Conservation (phyloP, 805 yeast genomes). For the Kuraishia hungarica region DNA sequence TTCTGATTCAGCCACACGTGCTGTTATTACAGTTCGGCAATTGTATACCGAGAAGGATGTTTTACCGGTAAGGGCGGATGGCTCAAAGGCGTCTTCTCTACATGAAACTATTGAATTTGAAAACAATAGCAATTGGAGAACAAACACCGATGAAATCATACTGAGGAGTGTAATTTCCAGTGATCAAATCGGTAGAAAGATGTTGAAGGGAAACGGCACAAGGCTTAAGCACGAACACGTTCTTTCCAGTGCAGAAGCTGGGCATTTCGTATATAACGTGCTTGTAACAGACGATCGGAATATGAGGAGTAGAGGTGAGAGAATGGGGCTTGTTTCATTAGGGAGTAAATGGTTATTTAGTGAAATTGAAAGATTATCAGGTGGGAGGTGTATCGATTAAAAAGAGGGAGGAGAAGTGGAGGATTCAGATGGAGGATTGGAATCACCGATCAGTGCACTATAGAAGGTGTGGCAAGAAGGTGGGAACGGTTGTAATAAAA, state of each 20-base stretch:
- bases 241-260: constrained; percentile 26
- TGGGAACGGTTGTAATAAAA: not conserved
- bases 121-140: constrained; percentile 63
- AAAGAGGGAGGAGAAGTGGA: not conserved
- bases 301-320: constrained; percentile 58
- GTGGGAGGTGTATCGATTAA: constrained; percentile 46
- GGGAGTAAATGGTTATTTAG: constrained; percentile 55
- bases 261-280: constrained; percentile 45
- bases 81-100: constrained; percentile 56
- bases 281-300: constrained; percentile 68
- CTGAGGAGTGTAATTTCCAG: constrained; percentile 35
- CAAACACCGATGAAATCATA: constrained; percentile 63
- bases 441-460: too few relatives aligned
- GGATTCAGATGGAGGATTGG: too few relatives aligned
- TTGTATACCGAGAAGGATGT: constrained; percentile 47
- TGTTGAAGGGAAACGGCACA: constrained; percentile 16
- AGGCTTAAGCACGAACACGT: constrained; percentile 17
- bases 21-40: constrained; percentile 67
- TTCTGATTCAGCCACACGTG: constrained; percentile 74
- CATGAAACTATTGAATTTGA: constrained; percentile 72
- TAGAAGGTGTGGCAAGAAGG: too few relatives aligned
- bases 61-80: constrained; percentile 59
- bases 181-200: constrained; percentile 20
- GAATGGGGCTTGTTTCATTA: constrained; percentile 44
- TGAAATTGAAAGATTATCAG: constrained; percentile 35